phyloP scores from a whole-genome alignment of 2,329 filamentous ascomycete species.

The Cercospora citrullina region DNA sequence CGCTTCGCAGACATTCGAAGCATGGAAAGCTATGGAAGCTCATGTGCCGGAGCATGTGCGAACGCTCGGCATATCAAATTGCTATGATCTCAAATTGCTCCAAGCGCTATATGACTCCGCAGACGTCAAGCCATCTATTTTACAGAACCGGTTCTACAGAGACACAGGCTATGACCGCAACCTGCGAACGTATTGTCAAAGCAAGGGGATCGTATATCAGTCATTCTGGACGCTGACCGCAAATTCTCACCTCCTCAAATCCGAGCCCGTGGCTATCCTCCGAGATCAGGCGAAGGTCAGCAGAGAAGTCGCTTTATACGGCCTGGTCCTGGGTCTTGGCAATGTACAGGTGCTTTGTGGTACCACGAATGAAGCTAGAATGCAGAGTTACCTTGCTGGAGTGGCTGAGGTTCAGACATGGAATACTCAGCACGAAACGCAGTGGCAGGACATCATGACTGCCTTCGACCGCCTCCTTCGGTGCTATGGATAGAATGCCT shows the following conservation, averaged over 20 bases:
- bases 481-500: constrained; percentile 3
- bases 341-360: constrained; percentile 57
- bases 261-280: constrained; percentile 52
- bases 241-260: constrained; percentile 55
- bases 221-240: constrained; percentile 63
- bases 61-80: constrained; percentile 74
- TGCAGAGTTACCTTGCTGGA: constrained; percentile 55
- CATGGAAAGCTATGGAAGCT: constrained; percentile 65
- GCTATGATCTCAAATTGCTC: constrained; percentile 57
- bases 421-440: constrained; percentile 7
- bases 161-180: constrained; percentile 60
- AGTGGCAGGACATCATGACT: constrained; percentile 7
- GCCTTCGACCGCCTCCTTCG: constrained; percentile 20
- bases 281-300: constrained; percentile 47
- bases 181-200: constrained; percentile 58
- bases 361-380: constrained; percentile 54
- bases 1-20: constrained; percentile 57
- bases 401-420: constrained; percentile 33
- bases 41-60: constrained; percentile 67
- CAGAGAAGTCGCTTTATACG: constrained; percentile 55
- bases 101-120: constrained; percentile 52
- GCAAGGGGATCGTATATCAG: constrained; percentile 57
- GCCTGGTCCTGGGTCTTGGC: constrained; percentile 56
- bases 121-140: constrained; percentile 58
- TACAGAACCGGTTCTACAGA: constrained; percentile 74